Percentiles rank a stretch among this genome's conserved stretches.
phyloP scores from a whole-genome alignment of 202 grass and related monocot genomes.

The Musa balbisiana region DNA sequence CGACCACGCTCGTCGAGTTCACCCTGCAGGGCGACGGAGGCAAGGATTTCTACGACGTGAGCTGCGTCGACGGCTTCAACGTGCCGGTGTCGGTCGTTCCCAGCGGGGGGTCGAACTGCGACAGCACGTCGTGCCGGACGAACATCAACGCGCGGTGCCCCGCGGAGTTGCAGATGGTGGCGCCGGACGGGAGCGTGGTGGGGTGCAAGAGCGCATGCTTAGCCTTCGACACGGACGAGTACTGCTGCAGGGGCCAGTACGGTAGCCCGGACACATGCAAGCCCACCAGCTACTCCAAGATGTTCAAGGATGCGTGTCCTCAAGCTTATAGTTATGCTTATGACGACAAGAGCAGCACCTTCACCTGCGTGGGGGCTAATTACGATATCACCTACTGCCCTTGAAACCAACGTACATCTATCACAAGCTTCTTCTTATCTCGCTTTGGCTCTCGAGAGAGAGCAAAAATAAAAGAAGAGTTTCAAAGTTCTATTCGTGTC shows the following conservation, averaged over 20 bases:
- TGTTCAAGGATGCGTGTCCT: neutral
- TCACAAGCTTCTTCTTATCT: too few species aligned
- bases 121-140: conserved; percentile 18
- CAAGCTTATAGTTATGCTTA: conserved; percentile 11
- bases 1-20: conserved; percentile 53
- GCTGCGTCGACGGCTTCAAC: conserved; percentile 65
- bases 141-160: conserved; percentile 45
- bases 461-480: too few species aligned
- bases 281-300: neutral
- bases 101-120: conserved; percentile 6
- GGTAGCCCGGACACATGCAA: neutral
- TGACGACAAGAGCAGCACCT: neutral
- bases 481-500: too few species aligned
- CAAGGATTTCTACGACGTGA: conserved; percentile 48
- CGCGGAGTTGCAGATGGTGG: conserved; percentile 17
- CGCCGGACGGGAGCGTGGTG: conserved; percentile 1
- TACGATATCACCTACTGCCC: conserved; percentile 1
- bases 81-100: conserved; percentile 30
- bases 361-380: neutral
- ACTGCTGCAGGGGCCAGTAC: neutral
- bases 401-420: neutral
- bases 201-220: neutral
- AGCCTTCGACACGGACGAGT: neutral
- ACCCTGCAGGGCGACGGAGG: conserved; percentile 32
- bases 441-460: too few species aligned